Conservation (phyloP, 176 grass and related monocot species). For the Oryza meridionalis region DNA sequence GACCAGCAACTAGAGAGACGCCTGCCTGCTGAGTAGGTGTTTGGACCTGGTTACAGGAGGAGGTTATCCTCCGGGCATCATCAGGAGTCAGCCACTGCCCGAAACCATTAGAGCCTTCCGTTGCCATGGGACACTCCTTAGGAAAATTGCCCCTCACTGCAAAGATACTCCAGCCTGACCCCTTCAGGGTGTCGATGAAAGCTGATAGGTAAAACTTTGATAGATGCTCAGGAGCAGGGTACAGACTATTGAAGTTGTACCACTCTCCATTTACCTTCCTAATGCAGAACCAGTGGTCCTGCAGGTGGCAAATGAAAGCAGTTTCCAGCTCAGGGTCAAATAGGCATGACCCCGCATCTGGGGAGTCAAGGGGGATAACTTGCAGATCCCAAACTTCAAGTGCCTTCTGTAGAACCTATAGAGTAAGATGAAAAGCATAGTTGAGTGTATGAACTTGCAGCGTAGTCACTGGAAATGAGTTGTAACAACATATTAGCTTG, state of each 20-base stretch:
- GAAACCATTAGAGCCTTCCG: conserved; percentile 68
- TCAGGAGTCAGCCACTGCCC: conserved; percentile 96
- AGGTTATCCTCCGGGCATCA: conserved; percentile 71
- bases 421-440: conserved; percentile 18
- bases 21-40: conserved; percentile 34
- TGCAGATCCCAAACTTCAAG: conserved; percentile 93
- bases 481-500: neutral
- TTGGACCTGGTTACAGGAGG: conserved; percentile 69
- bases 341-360: conserved; percentile 62
- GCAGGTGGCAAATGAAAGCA: conserved; percentile 95
- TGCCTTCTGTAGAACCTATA: conserved; percentile 92
- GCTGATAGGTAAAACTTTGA: conserved; percentile 97
- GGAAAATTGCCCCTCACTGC: conserved; percentile 86
- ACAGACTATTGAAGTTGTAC: conserved; percentile 99
- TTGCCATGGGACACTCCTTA: conserved; percentile 75
- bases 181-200: conserved; percentile 86
- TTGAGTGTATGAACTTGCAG: conserved; percentile 15
- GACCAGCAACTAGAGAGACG: conserved; percentile 1
- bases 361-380: conserved; percentile 79
- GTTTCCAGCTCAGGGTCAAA: conserved; percentile 84
- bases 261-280: conserved; percentile 92
- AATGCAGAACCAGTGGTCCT: conserved; percentile 98
- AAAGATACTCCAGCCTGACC: conserved; percentile 93
- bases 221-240: conserved; percentile 89
- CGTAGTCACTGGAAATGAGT: neutral